A percentile compares a stretch with the other conserved stretches of the same genome.
Evolutionary conservation across 768 basidiomycete species (phyloP).

Genomic region (Lactifluus hygrophoroides): DNA sequence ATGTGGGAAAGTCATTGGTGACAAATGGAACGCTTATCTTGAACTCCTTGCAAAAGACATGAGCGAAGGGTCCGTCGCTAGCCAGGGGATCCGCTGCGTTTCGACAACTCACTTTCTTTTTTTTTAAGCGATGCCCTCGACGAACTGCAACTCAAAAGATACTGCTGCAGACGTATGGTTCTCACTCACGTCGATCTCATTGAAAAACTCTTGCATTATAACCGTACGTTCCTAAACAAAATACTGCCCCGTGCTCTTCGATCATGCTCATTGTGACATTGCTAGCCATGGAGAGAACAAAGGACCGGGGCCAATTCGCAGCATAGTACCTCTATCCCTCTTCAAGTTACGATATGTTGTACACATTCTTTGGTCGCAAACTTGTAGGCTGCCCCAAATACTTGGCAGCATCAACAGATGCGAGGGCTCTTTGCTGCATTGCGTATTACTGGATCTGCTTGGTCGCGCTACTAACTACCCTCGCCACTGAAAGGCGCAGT

Average conservation of each 20-base stretch:
- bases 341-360: background rate
- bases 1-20: slow-evolving; percentile 94
- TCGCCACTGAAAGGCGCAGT: slow-evolving; percentile 66
- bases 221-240: slow-evolving; percentile 49
- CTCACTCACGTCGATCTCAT: slow-evolving; percentile 96
- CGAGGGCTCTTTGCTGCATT: background rate
- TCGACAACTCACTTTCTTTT: background rate
- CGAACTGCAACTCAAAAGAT: slow-evolving; percentile 81
- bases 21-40: slow-evolving; percentile 89
- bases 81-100: background rate
- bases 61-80: slow-evolving; percentile 70
- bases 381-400: background rate
- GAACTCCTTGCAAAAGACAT: slow-evolving; percentile 71
- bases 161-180: slow-evolving; percentile 96
- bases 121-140: slow-evolving; percentile 74
- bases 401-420: background rate
- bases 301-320: slow-evolving; percentile 16
- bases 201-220: slow-evolving; percentile 93
- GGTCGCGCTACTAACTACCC: background rate
- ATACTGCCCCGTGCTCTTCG: background rate
- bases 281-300: slow-evolving; percentile 24
- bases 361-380: background rate
- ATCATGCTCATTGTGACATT: background rate
- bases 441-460: background rate
- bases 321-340: background rate